Percentiles rank a stretch among this genome's conserved stretches.
Evolutionary conservation across 108 stramenopile species (phyloP).

Genomic region (Nitzschia sp.): DNA sequence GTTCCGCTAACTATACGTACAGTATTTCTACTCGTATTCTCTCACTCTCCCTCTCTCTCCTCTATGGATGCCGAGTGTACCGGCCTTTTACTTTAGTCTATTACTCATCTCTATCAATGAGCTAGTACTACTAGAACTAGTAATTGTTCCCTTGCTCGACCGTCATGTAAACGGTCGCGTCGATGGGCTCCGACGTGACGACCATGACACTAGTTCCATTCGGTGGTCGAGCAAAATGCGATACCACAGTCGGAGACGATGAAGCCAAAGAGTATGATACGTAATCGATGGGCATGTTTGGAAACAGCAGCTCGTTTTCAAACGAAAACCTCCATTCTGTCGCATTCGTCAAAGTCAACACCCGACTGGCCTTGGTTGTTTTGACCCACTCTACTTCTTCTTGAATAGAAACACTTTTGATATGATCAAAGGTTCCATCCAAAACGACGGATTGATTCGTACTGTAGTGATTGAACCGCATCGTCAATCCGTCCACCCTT

Average conservation of each 20-base stretch:
- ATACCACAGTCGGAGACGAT: neutral
- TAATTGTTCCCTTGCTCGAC: conserved; percentile 10
- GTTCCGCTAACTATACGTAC: no score
- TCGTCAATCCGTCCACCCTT: conserved; percentile 3
- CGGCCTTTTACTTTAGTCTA: no score
- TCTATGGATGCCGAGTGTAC: no score
- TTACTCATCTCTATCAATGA: no score
- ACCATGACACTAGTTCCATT: conserved; percentile 2
- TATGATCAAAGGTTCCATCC: conserved; percentile 6
- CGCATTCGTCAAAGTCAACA: neutral
- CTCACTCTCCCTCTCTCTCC: no score
- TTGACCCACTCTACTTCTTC: conserved; percentile 7
- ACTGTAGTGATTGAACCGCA: conserved; percentile 15
- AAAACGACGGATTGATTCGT: conserved; percentile 15
- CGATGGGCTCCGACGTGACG: neutral
- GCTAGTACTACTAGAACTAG: no score
- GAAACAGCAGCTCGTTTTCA: neutral
- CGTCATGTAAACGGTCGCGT: conserved; percentile 7
- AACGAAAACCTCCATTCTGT: conserved; percentile 5
- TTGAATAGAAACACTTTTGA: conserved; percentile 2
- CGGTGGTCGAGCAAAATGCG: conserved; percentile 16
- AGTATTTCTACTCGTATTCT: no score
- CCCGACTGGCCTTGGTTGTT: conserved; percentile 4
- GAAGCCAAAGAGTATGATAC: neutral
- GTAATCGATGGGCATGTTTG: conserved; percentile 7